phyloP scores from a whole-genome alignment of 768 basidiomycete species.

The Pisolithus microcarpus region DNA sequence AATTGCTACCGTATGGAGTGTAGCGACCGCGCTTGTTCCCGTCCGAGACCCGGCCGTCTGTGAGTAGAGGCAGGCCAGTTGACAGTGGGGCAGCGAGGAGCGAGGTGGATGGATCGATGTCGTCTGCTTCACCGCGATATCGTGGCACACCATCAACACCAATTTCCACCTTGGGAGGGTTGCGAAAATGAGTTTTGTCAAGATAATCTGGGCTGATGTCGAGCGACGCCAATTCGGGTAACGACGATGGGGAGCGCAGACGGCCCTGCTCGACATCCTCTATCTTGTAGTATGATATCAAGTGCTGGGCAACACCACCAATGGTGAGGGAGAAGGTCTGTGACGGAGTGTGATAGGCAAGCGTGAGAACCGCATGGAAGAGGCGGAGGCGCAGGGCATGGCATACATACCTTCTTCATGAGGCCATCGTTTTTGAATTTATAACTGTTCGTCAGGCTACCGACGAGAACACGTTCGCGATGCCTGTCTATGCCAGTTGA shows the following conservation, averaged over 20 bases:
- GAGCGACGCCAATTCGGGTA: slow-evolving; percentile 80
- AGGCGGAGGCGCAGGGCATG: slow-evolving; percentile 2
- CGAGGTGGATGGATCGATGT: slow-evolving; percentile 42
- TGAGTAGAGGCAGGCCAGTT: slow-evolving; percentile 42
- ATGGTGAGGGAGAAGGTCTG: slow-evolving; percentile 91
- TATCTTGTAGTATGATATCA: slow-evolving; percentile 91
- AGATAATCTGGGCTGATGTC: slow-evolving; percentile 86
- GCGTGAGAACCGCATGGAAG: slow-evolving; percentile 24
- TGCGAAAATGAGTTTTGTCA: slow-evolving; percentile 85
- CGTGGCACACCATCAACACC: slow-evolving; percentile 76
- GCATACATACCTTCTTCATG: slow-evolving; percentile 84
- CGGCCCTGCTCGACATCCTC: slow-evolving; percentile 87
- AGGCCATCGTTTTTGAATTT: slow-evolving; percentile 91
- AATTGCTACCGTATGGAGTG: slow-evolving; percentile 32
- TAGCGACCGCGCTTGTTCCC: slow-evolving; percentile 37
- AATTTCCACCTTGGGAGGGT: slow-evolving; percentile 82
- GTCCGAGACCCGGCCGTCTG: slow-evolving; percentile 39
- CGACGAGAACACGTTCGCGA: slow-evolving; percentile 76
- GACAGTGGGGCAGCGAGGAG: slow-evolving; percentile 37
- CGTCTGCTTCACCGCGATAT: slow-evolving; percentile 81
- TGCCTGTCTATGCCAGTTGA: slow-evolving; percentile 54
- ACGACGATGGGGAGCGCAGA: slow-evolving; percentile 78
- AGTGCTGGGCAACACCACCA: slow-evolving; percentile 78
- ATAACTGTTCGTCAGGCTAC: slow-evolving; percentile 87
- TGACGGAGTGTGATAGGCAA: not conserved